These are phyloP conservation scores for Chlamydomonas reinhardtii DNA, from an alignment of 163 green algal genomes.

Conservation along the genomic window DNA sequence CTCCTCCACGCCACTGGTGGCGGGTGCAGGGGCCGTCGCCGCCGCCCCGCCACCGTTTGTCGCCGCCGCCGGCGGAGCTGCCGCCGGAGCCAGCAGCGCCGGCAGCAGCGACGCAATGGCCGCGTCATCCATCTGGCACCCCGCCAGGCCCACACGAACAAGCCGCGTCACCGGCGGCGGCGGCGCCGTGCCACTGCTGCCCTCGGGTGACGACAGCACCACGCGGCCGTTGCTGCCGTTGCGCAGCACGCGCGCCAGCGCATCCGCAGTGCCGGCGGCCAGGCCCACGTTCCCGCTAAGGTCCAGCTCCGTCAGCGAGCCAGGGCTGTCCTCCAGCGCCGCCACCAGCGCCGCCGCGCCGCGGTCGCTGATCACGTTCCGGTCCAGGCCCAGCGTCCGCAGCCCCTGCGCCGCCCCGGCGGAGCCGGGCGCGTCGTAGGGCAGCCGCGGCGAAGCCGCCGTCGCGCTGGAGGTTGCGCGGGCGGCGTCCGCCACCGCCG, in stretches of 20 bases:
- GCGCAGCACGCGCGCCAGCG: background rate
- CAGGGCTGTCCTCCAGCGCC: constrained; percentile 20
- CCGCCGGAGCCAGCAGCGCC: background rate
- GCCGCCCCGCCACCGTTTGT: background rate
- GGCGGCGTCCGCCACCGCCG: background rate
- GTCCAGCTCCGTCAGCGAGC: constrained; percentile 24
- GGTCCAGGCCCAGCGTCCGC: constrained; percentile 32
- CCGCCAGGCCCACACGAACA: background rate
- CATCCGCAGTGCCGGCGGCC: constrained; percentile 10
- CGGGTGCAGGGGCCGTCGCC: background rate
- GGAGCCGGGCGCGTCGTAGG: too few species aligned
- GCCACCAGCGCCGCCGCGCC: constrained; percentile 4
- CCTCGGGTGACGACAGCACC: background rate
- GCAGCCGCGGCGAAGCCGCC: background rate
- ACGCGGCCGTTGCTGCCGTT: background rate
- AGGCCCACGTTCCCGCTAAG: constrained; percentile 29
- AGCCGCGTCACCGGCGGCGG: background rate
- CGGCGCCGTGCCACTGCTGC: background rate
- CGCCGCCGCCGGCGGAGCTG: background rate
- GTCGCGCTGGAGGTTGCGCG: background rate
- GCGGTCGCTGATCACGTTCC: constrained; percentile 24
- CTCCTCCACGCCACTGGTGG: background rate
- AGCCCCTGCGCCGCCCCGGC: background rate
- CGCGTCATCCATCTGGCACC: constrained; percentile 11
- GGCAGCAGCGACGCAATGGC: constrained; percentile 13